Evolutionary conservation across 78 protist genomes (phyloP).

Genomic region (slime mould (Dictyostelium discoideum)): DNA sequence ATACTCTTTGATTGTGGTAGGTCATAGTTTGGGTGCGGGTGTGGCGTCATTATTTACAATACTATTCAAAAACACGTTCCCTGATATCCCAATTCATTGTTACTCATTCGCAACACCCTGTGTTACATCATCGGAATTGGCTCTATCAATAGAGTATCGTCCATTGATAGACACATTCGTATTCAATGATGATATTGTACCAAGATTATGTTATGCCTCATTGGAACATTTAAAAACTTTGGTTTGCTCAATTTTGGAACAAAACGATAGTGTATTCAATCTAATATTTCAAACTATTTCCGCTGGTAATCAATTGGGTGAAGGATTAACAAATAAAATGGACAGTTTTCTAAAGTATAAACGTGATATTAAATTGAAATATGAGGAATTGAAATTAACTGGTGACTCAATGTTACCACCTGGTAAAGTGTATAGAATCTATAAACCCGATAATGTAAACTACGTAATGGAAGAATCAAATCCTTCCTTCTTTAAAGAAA

Average conservation of each 20-base stretch:
- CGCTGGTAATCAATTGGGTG: slow-evolving; percentile 74
- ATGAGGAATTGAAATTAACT: not conserved
- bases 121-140: slow-evolving; percentile 48
- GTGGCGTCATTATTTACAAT: slow-evolving; percentile 59
- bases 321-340: slow-evolving; percentile 44
- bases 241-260: slow-evolving; percentile 28
- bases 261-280: slow-evolving; percentile 29
- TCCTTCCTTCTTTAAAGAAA: slow-evolving; percentile 67
- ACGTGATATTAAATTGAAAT: slow-evolving; percentile 41
- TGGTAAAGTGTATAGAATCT: slow-evolving; percentile 63
- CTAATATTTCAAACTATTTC: slow-evolving; percentile 43
- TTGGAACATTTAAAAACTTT: slow-evolving; percentile 54
- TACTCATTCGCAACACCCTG: slow-evolving; percentile 81
- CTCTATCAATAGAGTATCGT: slow-evolving; percentile 12
- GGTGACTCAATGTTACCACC: slow-evolving; percentile 71
- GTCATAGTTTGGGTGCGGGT: slow-evolving; percentile 81
- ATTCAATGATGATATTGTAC: slow-evolving; percentile 73
- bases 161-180: slow-evolving; percentile 60
- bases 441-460: slow-evolving; percentile 18
- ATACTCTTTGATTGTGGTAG: slow-evolving; percentile 42
- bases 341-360: slow-evolving; percentile 25
- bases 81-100: slow-evolving; percentile 76
- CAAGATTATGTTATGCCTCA: slow-evolving; percentile 63
- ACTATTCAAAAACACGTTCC: slow-evolving; percentile 15
- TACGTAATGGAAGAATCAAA: slow-evolving; percentile 77